Evolutionary conservation across 2,329 filamentous ascomycete species (phyloP).

Genomic region (Bretziella fagacearum): DNA sequence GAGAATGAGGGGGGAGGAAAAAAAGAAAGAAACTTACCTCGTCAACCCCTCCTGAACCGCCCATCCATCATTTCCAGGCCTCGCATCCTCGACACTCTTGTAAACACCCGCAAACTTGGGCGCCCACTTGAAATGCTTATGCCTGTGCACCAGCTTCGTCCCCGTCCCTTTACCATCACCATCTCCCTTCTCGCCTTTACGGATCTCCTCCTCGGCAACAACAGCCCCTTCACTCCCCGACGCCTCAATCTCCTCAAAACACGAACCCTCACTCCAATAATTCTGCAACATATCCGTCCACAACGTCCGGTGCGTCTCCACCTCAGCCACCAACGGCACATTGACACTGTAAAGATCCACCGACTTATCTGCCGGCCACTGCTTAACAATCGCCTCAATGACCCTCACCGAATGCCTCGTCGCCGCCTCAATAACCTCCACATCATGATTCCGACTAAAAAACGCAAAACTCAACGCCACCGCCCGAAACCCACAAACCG

Average conservation of each 20-base stretch:
- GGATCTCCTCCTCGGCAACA: constrained; percentile 31
- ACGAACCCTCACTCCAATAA: constrained; percentile 68
- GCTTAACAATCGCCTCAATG: constrained; percentile 58
- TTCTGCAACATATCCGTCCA: constrained; percentile 84
- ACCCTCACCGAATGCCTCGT: constrained; percentile 57
- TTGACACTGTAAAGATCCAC: constrained; percentile 86
- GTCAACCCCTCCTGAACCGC: constrained; percentile 74
- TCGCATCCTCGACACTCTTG: constrained; percentile 62
- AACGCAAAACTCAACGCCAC: constrained; percentile 87
- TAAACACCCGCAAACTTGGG: constrained; percentile 77
- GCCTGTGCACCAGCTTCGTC: constrained; percentile 34
- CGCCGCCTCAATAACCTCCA: constrained; percentile 60
- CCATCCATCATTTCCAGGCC: constrained; percentile 83
- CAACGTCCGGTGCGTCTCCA: constrained; percentile 55
- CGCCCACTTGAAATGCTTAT: constrained; percentile 91
- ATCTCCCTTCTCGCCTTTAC: constrained; percentile 17
- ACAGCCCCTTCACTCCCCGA: constrained; percentile 46
- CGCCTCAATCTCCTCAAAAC: constrained; percentile 64
- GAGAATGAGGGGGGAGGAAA: neutral
- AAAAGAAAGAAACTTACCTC: constrained; percentile 37
- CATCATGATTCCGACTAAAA: constrained; percentile 69
- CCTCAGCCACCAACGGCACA: constrained; percentile 63
- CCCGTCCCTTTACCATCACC: neutral
- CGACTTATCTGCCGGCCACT: constrained; percentile 49
- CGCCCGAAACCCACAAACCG: constrained; percentile 49